Conservation (phyloP, 441 rosid genomes). For the Brassica balearica region DNA sequence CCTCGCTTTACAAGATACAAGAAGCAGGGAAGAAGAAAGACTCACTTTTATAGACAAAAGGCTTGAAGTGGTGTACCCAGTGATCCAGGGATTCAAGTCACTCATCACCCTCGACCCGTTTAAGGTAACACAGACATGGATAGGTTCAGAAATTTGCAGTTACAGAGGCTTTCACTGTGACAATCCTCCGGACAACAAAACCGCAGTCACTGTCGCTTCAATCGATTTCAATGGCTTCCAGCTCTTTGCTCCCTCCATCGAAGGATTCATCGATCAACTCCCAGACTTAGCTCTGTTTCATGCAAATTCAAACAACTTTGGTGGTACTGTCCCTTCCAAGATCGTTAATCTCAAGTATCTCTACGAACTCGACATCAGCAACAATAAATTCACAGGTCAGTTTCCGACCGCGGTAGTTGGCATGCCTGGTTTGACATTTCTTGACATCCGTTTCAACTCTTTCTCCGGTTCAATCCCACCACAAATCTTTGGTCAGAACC, state of each 20-base stretch:
- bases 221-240: conserved; percentile 89
- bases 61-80: conserved; percentile 70
- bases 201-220: conserved; percentile 78
- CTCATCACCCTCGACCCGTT: conserved; percentile 73
- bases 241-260: conserved; percentile 69
- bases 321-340: conserved; percentile 61
- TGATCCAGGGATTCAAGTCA: conserved; percentile 81
- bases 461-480: conserved; percentile 79
- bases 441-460: conserved; percentile 75
- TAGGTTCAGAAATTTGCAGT: conserved; percentile 72
- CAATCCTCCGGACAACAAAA: conserved; percentile 73
- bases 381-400: conserved; percentile 78
- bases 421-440: conserved; percentile 62
- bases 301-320: conserved; percentile 82
- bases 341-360: conserved; percentile 72
- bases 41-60: conserved; percentile 65
- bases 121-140: conserved; percentile 72
- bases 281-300: conserved; percentile 83
- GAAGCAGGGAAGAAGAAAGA: conserved; percentile 25
- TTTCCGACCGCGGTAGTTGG: conserved; percentile 72
- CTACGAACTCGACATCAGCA: conserved; percentile 85
- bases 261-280: conserved; percentile 77
- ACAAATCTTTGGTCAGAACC: conserved; percentile 66
- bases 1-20: conserved; percentile 15
- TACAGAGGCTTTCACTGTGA: conserved; percentile 87